Evolutionary conservation across 2,329 filamentous ascomycete species (phyloP).

Genomic region (Phoma herbarum): DNA sequence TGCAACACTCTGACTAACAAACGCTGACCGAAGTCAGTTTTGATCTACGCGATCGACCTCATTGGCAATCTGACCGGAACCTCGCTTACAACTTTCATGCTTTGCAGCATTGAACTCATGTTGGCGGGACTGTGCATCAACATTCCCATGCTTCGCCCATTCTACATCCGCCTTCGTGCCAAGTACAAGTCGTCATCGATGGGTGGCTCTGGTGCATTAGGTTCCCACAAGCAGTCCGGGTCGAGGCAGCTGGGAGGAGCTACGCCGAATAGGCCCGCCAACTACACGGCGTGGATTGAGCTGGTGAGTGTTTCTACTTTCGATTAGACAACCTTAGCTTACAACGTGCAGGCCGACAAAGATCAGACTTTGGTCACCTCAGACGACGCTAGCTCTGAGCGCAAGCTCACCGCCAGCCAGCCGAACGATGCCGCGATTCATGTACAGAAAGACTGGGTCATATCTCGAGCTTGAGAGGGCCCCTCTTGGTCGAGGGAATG

Average conservation of each 20-base stretch:
- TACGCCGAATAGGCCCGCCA: slow-evolving; percentile 18
- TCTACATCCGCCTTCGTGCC: slow-evolving; percentile 31
- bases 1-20: background rate
- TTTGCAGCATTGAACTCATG: slow-evolving; percentile 35
- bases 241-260: slow-evolving; percentile 12
- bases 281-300: slow-evolving; percentile 36
- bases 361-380: slow-evolving; percentile 27
- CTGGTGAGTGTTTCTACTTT: slow-evolving; percentile 22
- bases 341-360: slow-evolving; percentile 28
- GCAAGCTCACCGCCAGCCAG: slow-evolving; percentile 27
- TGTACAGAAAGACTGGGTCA: slow-evolving; percentile 28
- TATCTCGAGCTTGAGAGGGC: slow-evolving; percentile 21
- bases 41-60: slow-evolving; percentile 27
- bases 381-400: slow-evolving; percentile 34
- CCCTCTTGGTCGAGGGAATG: too few relatives aligned
- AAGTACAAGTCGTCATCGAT: slow-evolving; percentile 28
- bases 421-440: slow-evolving; percentile 26
- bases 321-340: background rate
- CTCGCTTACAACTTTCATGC: slow-evolving; percentile 35
- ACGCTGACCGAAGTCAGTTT: slow-evolving; percentile 13
- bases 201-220: background rate
- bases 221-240: slow-evolving; percentile 11
- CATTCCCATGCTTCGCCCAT: slow-evolving; percentile 36
- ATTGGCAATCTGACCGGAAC: slow-evolving; percentile 34
- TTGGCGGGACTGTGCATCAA: slow-evolving; percentile 35